Evolutionary conservation across 202 grass and related monocot genomes (phyloP).

Genomic region (Hordeum pubiflorum): DNA sequence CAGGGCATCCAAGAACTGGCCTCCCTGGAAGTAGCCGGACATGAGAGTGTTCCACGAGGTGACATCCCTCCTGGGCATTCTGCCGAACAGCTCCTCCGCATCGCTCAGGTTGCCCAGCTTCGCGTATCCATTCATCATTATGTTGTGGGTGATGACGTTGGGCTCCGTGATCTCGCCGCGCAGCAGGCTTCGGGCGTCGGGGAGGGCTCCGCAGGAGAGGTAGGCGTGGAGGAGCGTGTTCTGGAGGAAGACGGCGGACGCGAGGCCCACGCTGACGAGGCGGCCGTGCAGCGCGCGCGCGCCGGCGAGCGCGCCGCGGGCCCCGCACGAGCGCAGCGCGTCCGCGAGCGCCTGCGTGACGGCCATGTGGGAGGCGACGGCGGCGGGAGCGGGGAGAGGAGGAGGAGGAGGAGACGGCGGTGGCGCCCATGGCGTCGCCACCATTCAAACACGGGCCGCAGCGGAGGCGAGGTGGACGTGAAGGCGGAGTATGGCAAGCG

Average conservation of each 20-base stretch:
- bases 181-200: conserved; percentile 46
- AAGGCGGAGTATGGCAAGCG: conserved; percentile 6
- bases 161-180: conserved; percentile 37
- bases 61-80: conserved; percentile 62
- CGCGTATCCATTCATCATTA: conserved; percentile 58
- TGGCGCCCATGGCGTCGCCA: conserved; percentile 60
- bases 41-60: conserved; percentile 87
- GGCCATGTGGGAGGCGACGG: conserved; percentile 50
- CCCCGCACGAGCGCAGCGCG: conserved; percentile 39
- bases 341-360: conserved; percentile 64
- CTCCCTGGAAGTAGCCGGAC: conserved; percentile 57
- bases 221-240: conserved; percentile 78
- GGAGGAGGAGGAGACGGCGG: not conserved
- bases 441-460: conserved; percentile 55
- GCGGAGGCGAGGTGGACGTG: not conserved
- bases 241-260: conserved; percentile 69
- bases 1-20: conserved; percentile 18
- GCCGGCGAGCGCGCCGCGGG: conserved; percentile 21
- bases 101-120: conserved; percentile 52
- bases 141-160: conserved; percentile 71
- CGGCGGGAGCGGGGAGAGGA: conserved; percentile 9
- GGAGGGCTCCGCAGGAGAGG: conserved; percentile 53
- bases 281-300: conserved; percentile 59
- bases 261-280: conserved; percentile 62
- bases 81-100: conserved; percentile 62